Base-by-base conservation (phyloP, 2,329 filamentous ascomycete genomes). In the Trichoderma breve region DNA sequence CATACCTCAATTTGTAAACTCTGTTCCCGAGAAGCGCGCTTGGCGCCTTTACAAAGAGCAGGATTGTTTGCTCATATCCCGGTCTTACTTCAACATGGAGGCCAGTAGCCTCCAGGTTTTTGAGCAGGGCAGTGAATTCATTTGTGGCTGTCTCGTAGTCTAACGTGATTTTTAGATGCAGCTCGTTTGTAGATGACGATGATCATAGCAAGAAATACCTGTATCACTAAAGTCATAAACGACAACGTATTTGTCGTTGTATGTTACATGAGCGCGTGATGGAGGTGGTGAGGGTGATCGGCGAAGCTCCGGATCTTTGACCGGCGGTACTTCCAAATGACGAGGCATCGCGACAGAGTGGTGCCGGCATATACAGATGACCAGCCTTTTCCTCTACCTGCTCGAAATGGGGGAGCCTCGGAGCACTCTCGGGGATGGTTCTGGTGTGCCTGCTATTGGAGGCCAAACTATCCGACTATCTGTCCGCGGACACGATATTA, bases 61-160 rank as follows among this genome's bases (percentile, higher is more conserved):
- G 82, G 11, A 94, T 82, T 1, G 90, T 90, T 74, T 89, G 84
- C n/a, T 89, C 88, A 71, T 90, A 88, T 24, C 91, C 92, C 73
- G 90, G 89, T 74, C 92, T 87, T n/a, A 93, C 90, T 80, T 93
- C 91, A 0, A 89, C 91, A 69, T 91, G 86, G 71, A 94, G 83
- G 11, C 91, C 91, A 34, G 90, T 89, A 51, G 85, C 84, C 12
- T 88, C 85, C 39, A 94, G 82, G 51, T 88, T 86, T 32, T 86
- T 81, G 34, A 92, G 83, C 3, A 94, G 84, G 5, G 73, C 73
- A n/a, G 75, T 78, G 66, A 83, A 79, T 60, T 83, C 80, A 21
- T 79, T 74, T 58, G 76, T 71, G 1, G 82, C 81, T 5, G 74
- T 76, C 51, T 82, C 79, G 28, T 76, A 76, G 24, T 82, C 82